Conservation (phyloP, 2,329 filamentous ascomycete genomes). For the Penicillium sp. region DNA sequence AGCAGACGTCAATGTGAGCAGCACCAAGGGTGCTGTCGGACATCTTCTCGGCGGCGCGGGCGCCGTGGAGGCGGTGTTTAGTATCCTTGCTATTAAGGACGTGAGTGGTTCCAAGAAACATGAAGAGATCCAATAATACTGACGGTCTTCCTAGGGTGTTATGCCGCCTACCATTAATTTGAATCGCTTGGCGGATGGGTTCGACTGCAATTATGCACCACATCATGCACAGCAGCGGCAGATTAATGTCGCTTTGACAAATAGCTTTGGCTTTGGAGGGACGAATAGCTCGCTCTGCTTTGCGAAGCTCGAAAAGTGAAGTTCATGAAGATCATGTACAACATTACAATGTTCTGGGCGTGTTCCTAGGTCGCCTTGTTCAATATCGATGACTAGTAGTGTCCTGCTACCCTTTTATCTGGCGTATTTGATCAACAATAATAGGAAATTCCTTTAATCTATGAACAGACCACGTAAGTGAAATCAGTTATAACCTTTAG, state of each 20-base stretch:
- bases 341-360: conserved; percentile 10
- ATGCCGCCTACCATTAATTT: conserved; percentile 88
- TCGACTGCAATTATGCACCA: conserved; percentile 82
- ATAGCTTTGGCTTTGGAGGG: conserved; percentile 96
- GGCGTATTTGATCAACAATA: neutral
- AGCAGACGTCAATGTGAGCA: conserved; percentile 72
- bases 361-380: neutral
- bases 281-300: conserved; percentile 92
- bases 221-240: conserved; percentile 63
- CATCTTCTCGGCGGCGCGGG: conserved; percentile 90
- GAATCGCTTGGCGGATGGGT: conserved; percentile 58
- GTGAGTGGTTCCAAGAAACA: conserved; percentile 48
- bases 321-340: conserved; percentile 5
- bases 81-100: conserved; percentile 71
- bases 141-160: conserved; percentile 52
- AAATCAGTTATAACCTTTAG: neutral
- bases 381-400: neutral
- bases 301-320: conserved; percentile 23
- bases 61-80: conserved; percentile 82
- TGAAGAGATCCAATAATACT: neutral
- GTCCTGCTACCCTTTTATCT: neutral
- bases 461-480: neutral
- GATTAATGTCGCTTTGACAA: conserved; percentile 74
- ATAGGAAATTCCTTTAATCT: neutral
- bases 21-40: conserved; percentile 88